These are phyloP conservation scores for Dictyostelium intermedium DNA, from an alignment of 78 protist species.

Conservation along the genomic window DNA sequence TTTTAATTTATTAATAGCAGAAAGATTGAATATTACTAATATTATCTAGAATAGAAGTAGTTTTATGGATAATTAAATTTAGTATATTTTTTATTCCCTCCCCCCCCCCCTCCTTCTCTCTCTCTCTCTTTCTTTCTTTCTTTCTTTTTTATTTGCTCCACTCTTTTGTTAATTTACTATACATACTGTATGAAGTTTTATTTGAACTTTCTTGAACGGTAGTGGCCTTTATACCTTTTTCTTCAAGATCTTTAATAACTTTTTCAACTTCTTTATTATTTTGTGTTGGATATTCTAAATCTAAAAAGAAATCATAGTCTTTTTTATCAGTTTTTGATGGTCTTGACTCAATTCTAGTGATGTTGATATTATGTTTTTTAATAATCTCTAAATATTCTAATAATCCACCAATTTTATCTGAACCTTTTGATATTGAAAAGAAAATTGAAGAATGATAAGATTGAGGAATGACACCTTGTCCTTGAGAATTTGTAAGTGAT, in stretches of 20 bases:
- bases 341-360: conserved; percentile 77
- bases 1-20: too few relatives aligned
- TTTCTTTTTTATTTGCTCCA: not conserved
- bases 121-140: too few relatives aligned
- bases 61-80: too few relatives aligned
- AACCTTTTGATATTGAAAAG: conserved; percentile 32
- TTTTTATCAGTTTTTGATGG: conserved; percentile 60
- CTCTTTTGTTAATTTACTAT: not conserved
- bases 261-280: not conserved
- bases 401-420: conserved; percentile 49
- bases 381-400: conserved; percentile 38
- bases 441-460: conserved; percentile 24
- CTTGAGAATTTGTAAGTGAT: not conserved
- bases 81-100: too few relatives aligned
- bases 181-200: not conserved
- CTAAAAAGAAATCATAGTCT: conserved; percentile 80
- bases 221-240: conserved; percentile 28
- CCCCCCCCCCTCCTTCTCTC: not conserved
- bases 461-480: not conserved
- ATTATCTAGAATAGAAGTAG: too few relatives aligned
- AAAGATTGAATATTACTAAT: too few relatives aligned
- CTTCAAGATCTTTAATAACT: conserved; percentile 3
- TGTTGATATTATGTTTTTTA: conserved; percentile 28
- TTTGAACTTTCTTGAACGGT: conserved; percentile 19
- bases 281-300: conserved; percentile 30